Evolutionary conservation across 2,329 filamentous ascomycete species (phyloP).

Genomic region (Colletotrichum nymphaeae): DNA sequence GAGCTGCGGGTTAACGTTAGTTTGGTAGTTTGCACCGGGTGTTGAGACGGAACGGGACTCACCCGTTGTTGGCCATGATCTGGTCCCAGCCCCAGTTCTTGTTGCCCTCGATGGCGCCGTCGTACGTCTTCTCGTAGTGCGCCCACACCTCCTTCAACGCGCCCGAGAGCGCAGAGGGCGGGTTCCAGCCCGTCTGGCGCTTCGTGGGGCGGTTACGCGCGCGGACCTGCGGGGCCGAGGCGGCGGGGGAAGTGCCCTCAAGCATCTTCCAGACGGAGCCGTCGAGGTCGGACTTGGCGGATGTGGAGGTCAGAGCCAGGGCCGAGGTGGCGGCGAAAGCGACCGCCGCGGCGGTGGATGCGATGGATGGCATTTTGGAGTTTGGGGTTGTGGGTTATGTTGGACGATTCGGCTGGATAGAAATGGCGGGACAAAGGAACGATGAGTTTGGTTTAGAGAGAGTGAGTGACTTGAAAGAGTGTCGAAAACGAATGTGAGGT

Average conservation of each 20-base stretch:
- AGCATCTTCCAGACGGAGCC: slow-evolving; percentile 41
- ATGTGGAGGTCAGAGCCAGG: slow-evolving; percentile 36
- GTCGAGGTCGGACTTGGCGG: slow-evolving; percentile 41
- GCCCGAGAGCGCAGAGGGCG: slow-evolving; percentile 38
- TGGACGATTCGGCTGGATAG: too few relatives aligned
- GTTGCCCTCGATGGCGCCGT: slow-evolving; percentile 37
- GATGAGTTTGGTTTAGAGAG: too few relatives aligned
- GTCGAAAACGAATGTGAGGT: background rate
- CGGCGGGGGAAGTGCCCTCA: background rate
- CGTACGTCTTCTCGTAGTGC: slow-evolving; percentile 43
- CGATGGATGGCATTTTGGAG: slow-evolving; percentile 39
- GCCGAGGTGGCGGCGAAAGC: slow-evolving; percentile 39
- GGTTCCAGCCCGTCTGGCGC: slow-evolving; percentile 43
- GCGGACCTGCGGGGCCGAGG: background rate
- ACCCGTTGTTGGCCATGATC: slow-evolving; percentile 41
- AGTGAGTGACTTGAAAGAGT: background rate
- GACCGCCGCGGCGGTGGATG: slow-evolving; percentile 33
- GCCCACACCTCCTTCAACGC: slow-evolving; percentile 46
- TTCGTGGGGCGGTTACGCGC: slow-evolving; percentile 41
- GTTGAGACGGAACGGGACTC: background rate
- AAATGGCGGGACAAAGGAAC: background rate
- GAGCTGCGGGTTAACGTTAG: slow-evolving; percentile 10
- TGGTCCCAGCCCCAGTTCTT: slow-evolving; percentile 49
- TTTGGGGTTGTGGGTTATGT: background rate
- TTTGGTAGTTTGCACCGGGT: too few relatives aligned